Base-by-base conservation (phyloP, 73 alveolate species). In the Stentor roeselii region DNA sequence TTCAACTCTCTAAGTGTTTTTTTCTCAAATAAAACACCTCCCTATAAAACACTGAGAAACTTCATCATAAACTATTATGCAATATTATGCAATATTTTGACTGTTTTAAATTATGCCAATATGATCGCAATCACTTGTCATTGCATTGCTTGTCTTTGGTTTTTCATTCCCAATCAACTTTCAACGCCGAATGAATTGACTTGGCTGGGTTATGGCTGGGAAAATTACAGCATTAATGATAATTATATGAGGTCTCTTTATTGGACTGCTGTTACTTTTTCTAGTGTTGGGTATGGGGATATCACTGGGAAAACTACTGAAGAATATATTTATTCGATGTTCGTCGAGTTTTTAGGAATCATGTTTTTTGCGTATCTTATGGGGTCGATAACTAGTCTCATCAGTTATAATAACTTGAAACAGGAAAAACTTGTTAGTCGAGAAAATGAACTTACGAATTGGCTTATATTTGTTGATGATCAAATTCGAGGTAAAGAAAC, bases 231-330 rank as follows among this genome's bases (percentile, higher is more conserved):
- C 67, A 50, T 21, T 11, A 21, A 50, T 11, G 67, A 50, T 50
- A 50, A 50, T 50, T 50, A 50, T 50, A 50, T 50, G 67, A 50
- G 67, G 21, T 50, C 67, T 50, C 21, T 50, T 11, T 50, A 50
- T 21, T 50, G 67, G 67, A 50, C 67, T 11, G 67, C 67, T 50
- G 67, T 50, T 11, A 50, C 67, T 50, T 50, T 50, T 50, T 50
- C 67, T 11, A 50, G 67, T 50, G 67, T 50, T 11, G 67, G 67
- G 6, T 50, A 50, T 50, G 67, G 67, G 67, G 67, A 50, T 50
- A 50, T 50, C 6, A 50, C 67, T 11, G 67, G 30, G 21, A 50
- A 50, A 50, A 50, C 67, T 11, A 50, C 21, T 21, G 30, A 6
- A 11, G 67, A 50, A 50, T 50, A 50, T 21, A 50, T 50, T 50